Conservation (phyloP, 805 yeast genomes). For the Candida loeiensis region DNA sequence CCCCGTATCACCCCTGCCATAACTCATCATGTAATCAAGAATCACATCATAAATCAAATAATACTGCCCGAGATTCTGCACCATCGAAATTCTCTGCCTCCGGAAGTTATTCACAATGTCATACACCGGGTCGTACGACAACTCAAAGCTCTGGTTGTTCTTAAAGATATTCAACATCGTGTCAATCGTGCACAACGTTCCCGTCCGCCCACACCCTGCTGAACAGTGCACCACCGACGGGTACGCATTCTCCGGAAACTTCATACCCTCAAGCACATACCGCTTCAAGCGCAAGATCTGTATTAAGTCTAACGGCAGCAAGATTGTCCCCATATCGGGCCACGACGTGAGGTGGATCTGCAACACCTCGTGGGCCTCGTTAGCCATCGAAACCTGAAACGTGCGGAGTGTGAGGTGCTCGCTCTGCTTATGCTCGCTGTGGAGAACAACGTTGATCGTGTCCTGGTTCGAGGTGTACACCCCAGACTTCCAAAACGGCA, state of each 20-base stretch:
- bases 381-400: conserved; percentile 14
- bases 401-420: conserved; percentile 15
- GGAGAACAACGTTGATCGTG: conserved; percentile 19
- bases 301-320: conserved; percentile 55
- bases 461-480: conserved; percentile 35
- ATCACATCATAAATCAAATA: conserved; percentile 46
- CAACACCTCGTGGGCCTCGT: conserved; percentile 42
- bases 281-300: conserved; percentile 36
- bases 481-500: conserved; percentile 71
- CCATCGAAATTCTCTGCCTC: conserved; percentile 55
- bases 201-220: conserved; percentile 65
- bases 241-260: conserved; percentile 4
- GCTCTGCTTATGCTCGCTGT: conserved; percentile 2
- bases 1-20: conserved; percentile 3
- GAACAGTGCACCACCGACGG: conserved; percentile 56
- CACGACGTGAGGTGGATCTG: conserved; percentile 80
- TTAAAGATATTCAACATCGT: conserved; percentile 24
- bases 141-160: conserved; percentile 13
- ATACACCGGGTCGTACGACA: conserved; percentile 40
- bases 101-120: conserved; percentile 46
- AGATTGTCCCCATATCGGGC: conserved; percentile 76
- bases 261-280: conserved; percentile 13
- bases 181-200: conserved; percentile 53
- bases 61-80: conserved; percentile 54
- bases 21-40: conserved; percentile 15